Evolutionary conservation across 345 rosid species (phyloP), one percentile per base, ranked within the genome.

Genomic region (Schrenkiella parvula): DNA sequence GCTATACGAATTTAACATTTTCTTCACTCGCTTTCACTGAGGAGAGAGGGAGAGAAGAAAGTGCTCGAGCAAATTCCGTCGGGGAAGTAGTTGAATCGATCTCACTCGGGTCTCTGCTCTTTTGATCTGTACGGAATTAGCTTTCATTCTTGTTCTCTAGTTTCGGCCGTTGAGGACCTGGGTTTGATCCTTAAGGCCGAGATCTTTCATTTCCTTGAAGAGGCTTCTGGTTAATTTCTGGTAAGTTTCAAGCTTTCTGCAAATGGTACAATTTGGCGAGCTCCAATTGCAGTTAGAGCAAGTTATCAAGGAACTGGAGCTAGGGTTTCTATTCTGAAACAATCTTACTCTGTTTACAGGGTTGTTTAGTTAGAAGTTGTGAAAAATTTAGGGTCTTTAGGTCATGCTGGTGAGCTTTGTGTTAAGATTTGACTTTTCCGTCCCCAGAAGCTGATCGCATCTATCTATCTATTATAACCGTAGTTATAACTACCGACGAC

Each of bases 101-200:
- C 64, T 75, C 69, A 51, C 41, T 75, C 18, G 57, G 64, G 62
- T 68, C 54, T 50, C 28, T 57, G 35, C 66, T 66, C 62, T 60
- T 52, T 66, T 75, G 69, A 75, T 68, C 79, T 43, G 74, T 68
- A 74, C 69, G 47, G 64, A 42, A 21, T 37, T 57, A 26, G 19
- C 60, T 37, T 37, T 66, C 78, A 17, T 55, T 57, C 3, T 41
- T 23, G 37, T 48, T 50, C 54, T 60, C 66, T 22, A 50, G 46
- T 50, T 39, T 66, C 22, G 51, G 34, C 19, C 21, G 37, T 66
- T 73, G 17, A 66, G 59, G 78, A 68, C 64, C 7, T 75, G 79
- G 51, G 69, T 75, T 59, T 75, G 57, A 75, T 60, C 55, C 22
- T 29, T 50, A 15, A 74, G 23, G 60, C 35, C 32, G 68, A 66